Base-by-base conservation (phyloP, 2,329 filamentous ascomycete genomes). In the Colletotrichum truncatum region DNA sequence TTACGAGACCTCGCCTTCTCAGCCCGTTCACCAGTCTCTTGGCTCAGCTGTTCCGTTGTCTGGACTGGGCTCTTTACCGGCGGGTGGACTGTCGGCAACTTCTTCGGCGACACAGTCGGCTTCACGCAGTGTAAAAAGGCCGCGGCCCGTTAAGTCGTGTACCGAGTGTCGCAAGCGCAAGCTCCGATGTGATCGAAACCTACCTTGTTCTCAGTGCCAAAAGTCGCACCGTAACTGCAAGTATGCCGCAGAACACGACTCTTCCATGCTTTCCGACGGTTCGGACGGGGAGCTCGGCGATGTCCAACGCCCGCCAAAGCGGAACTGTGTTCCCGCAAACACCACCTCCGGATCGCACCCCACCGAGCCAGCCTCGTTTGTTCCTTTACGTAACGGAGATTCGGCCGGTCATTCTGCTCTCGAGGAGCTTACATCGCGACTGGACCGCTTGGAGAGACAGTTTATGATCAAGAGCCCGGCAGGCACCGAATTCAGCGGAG, bases 111-210 rank as follows among this genome's bases (percentile, higher is more conserved):
- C 62, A 7, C 23, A 45, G 4, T 66, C 67, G 41, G 64, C 65
- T 30, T 67, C 67, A 49, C 78, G 81, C 52, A 84, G 82, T 68
- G 84, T 86, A 54, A 86, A 86, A 71, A 78, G 85, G 30, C 83
- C 84, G 3, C 76, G 85, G 7, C 85, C 85, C 3, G 85, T 86
- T 67, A 87, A 87, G 71, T 86, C 84, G 4, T 87, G 85, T 71
- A 83, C 82, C 62, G 83, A 85, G 69, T 87, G 86, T 70, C 80
- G 86, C 58, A 87, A 87, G 72, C 81, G 86, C 70, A 88, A 87
- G 72, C 75, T 87, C 5, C 80, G 81, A 64, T 89, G 86, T 73
- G 85, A 88, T 72, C 81, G 86, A 45, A 77, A 81, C n/a, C 78
- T 80, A 43, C 85, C 85, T 4, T 89, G 86, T 70, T 84, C 84